A percentile compares a stretch with the other conserved stretches of the same genome.
Conservation (phyloP, 805 yeast species). For the Pichia kluyveri region DNA sequence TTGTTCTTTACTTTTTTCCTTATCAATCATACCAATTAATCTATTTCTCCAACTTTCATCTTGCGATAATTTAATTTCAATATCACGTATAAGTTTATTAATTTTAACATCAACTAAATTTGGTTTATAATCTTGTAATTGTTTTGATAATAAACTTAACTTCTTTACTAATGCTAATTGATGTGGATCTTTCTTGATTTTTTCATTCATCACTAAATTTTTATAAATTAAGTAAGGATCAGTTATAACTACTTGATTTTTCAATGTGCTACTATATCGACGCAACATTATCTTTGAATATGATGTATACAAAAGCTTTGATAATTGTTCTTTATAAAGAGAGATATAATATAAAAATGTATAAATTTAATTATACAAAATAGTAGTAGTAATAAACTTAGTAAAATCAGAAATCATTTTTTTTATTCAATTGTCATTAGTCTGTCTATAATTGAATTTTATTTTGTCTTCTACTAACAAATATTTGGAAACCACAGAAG, state of each 20-base stretch:
- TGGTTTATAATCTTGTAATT: constrained; percentile 54
- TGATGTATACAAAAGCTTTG: too few species aligned
- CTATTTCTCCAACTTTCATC: constrained; percentile 18
- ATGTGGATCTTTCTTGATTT: constrained; percentile 43
- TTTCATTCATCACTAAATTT: constrained; percentile 41
- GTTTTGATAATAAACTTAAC: constrained; percentile 54
- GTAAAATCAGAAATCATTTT: not conserved
- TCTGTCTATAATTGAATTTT: constrained; percentile 32
- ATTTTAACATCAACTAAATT: constrained; percentile 38
- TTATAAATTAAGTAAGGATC: constrained; percentile 57
- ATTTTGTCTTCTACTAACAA: constrained; percentile 51
- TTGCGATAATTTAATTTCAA: constrained; percentile 21
- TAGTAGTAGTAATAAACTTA: too few species aligned
- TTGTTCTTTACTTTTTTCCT: constrained; percentile 1
- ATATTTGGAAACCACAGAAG: constrained; percentile 85
- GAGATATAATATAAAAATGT: too few species aligned
- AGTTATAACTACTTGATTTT: constrained; percentile 25
- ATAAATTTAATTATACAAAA: too few species aligned
- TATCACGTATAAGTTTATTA: constrained; percentile 27
- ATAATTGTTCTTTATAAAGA: too few species aligned
- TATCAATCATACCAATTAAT: constrained; percentile 17
- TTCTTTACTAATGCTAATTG: constrained; percentile 54
- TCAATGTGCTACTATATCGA: too few species aligned
- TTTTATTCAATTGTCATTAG: not conserved
- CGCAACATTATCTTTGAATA: too few species aligned